Evolutionary conservation across 2,329 filamentous ascomycete species (phyloP).

Genomic region (Hypoxylon sp.): DNA sequence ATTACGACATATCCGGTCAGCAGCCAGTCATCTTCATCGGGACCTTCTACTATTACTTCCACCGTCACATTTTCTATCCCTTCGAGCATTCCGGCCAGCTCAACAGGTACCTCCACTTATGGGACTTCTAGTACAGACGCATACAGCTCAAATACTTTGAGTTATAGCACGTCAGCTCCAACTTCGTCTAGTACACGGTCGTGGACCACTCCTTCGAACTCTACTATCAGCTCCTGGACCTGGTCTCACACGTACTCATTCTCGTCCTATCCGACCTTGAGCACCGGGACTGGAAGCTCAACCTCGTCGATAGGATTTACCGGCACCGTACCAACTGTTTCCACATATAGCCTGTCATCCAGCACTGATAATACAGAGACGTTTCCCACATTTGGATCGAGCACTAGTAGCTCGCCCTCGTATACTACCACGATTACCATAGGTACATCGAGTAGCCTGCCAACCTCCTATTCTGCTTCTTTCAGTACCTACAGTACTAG

Average conservation of each 20-base stretch:
- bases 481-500: constrained; percentile 21
- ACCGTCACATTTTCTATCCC: constrained; percentile 24
- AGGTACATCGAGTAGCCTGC: constrained; percentile 29
- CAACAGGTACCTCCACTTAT: constrained; percentile 18
- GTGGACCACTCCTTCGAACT: constrained; percentile 24
- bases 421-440: constrained; percentile 35
- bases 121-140: constrained; percentile 26
- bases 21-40: constrained; percentile 5
- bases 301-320: constrained; percentile 1
- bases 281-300: constrained; percentile 12
- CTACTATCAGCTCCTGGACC: constrained; percentile 37
- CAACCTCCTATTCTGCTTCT: constrained; percentile 6
- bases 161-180: constrained; percentile 3
- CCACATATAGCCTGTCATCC: constrained; percentile 20
- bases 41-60: constrained; percentile 30
- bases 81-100: constrained; percentile 16
- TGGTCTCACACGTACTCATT: constrained; percentile 38
- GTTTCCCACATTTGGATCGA: constrained; percentile 2
- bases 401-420: constrained; percentile 12
- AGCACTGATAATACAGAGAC: constrained; percentile 11
- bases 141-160: constrained; percentile 8
- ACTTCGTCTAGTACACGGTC: constrained; percentile 22
- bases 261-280: constrained; percentile 16
- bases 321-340: constrained; percentile 6
- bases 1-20: neutral